A percentile compares a stretch with the other conserved stretches of the same genome.
phyloP scores from a whole-genome alignment of 2,329 filamentous ascomycete genomes.

The Xenosphaeropsis pyriputrescens region DNA sequence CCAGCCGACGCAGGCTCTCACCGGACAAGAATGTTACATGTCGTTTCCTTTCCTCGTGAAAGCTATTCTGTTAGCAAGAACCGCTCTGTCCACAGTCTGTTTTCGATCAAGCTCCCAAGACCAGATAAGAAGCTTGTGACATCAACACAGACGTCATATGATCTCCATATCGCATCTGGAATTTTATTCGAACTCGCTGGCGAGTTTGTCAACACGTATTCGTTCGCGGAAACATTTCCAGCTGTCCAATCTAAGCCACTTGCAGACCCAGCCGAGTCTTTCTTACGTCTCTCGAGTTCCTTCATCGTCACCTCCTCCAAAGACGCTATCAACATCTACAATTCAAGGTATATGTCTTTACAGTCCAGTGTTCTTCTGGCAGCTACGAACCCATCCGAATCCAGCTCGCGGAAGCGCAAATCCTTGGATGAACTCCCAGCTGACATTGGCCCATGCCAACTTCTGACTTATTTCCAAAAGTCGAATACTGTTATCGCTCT shows the following conservation, averaged over 20 bases:
- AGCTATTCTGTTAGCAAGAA: neutral
- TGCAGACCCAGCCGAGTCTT: conserved; percentile 39
- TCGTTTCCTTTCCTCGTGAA: conserved; percentile 13
- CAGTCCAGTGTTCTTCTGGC: conserved; percentile 24
- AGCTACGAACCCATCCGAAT: neutral
- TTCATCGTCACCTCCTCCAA: conserved; percentile 48
- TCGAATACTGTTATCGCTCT: conserved; percentile 53
- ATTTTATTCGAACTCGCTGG: conserved; percentile 43
- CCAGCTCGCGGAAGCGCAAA: conserved; percentile 13
- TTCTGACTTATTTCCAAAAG: conserved; percentile 49
- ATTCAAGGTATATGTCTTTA: conserved; percentile 47
- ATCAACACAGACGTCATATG: conserved; percentile 21
- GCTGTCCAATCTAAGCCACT: conserved; percentile 39
- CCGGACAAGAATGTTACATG: conserved; percentile 12
- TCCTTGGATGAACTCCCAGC: conserved; percentile 4
- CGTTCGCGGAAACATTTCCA: conserved; percentile 47
- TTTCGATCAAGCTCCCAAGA: conserved; percentile 9
- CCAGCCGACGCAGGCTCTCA: conserved; percentile 5
- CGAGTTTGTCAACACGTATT: conserved; percentile 42
- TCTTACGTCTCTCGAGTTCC: conserved; percentile 51
- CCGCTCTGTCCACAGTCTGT: conserved; percentile 15
- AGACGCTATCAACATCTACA: conserved; percentile 45
- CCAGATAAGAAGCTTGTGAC: conserved; percentile 1
- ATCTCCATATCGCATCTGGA: conserved; percentile 48
- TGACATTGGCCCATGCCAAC: conserved; percentile 19